These are phyloP conservation scores for Thalassiosira exigua DNA, from an alignment of 352 stramenopile genomes.

Conservation along the genomic window DNA sequence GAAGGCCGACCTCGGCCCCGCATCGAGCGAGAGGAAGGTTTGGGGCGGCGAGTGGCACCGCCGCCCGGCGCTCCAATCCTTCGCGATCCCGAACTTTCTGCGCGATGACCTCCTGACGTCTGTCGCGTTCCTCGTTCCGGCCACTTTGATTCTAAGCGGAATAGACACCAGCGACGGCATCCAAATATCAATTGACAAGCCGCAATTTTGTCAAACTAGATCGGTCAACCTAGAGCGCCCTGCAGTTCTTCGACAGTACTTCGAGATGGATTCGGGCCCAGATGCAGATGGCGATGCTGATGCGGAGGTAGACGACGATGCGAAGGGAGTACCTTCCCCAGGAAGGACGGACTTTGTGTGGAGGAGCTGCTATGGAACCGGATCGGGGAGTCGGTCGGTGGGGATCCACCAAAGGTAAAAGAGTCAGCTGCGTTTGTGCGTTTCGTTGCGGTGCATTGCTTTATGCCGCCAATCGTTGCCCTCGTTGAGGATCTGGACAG, in stretches of 20 bases:
- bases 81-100: constrained; percentile 18
- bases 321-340: not conserved
- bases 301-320: not conserved
- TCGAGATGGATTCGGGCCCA: constrained; percentile 10
- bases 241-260: constrained; percentile 21
- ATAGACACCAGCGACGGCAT: constrained; percentile 24
- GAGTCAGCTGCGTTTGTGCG: too few relatives aligned
- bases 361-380: constrained; percentile 15
- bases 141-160: constrained; percentile 7
- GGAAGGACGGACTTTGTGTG: constrained; percentile 11
- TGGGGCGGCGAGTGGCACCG: not conserved
- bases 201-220: constrained; percentile 8
- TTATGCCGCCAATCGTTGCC: too few relatives aligned
- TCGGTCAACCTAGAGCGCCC: constrained; percentile 19
- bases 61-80: constrained; percentile 12
- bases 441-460: too few relatives aligned
- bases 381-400: constrained; percentile 15
- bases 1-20: too few relatives aligned
- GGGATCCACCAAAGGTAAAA: constrained; percentile 18
- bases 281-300: too few relatives aligned
- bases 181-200: constrained; percentile 18
- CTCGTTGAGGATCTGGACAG: too few relatives aligned
- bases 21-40: not conserved
- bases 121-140: constrained; percentile 18
- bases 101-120: constrained; percentile 16